Evolutionary conservation across 192 early-diverging fungal species (phyloP).

Genomic region (Anaeromyces robustus): DNA sequence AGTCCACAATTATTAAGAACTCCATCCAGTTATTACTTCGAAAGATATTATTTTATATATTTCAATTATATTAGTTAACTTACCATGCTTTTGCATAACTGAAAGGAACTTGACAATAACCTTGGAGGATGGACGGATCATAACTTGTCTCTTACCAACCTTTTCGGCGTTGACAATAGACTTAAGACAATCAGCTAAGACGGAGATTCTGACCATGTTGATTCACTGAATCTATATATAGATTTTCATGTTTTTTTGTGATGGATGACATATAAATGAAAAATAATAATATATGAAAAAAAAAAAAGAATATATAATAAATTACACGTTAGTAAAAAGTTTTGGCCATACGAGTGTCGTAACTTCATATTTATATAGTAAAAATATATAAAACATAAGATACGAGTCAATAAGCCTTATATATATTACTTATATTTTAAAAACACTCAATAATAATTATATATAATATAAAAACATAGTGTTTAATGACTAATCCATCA

Average conservation of each 20-base stretch:
- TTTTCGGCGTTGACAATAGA: slow-evolving; percentile 98
- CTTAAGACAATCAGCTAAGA: slow-evolving; percentile 86
- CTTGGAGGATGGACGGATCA: slow-evolving; percentile 93
- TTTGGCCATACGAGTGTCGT: neutral
- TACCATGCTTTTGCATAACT: slow-evolving; percentile 97
- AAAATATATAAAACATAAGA: no score
- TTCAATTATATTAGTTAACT: slow-evolving; percentile 9
- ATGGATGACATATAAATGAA: no score
- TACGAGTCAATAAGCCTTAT: neutral
- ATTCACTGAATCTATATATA: neutral
- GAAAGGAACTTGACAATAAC: slow-evolving; percentile 97
- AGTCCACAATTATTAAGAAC: slow-evolving; percentile 24
- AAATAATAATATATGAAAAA: no score
- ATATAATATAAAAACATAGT: no score
- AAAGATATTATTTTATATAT: slow-evolving; percentile 4
- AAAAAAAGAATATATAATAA: no score
- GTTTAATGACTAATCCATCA: neutral
- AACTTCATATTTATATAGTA: neutral
- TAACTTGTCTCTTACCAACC: slow-evolving; percentile 92
- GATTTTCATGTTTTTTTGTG: no score
- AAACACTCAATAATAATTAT: no score
- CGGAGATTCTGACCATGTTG: slow-evolving; percentile 94
- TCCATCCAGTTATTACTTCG: slow-evolving; percentile 61
- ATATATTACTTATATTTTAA: no score
- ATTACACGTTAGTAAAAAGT: neutral